A percentile compares a stretch with the other conserved stretches of the same genome.
These are phyloP conservation scores for Thuidium tamariscinum DNA, from an alignment of 225 moss, liverwort and hornwort species.

Conservation along the genomic window DNA sequence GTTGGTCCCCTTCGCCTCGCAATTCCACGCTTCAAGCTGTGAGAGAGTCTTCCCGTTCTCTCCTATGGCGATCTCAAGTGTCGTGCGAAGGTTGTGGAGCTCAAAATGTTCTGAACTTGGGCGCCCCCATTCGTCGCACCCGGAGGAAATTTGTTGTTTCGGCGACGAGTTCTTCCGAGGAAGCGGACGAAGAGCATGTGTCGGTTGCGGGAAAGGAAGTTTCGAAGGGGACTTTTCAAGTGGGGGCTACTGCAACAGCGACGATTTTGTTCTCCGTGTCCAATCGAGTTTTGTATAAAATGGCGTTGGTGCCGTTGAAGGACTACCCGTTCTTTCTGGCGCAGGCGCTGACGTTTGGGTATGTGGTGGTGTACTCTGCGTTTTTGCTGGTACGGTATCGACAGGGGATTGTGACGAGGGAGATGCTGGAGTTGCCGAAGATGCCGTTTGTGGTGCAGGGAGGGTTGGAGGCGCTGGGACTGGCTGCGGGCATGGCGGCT, in stretches of 20 bases:
- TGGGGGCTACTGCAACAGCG: background rate
- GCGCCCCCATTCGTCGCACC: background rate
- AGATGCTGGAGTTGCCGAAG: constrained; percentile 16
- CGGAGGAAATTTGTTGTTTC: background rate
- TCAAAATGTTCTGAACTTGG: background rate
- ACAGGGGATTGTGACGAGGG: background rate
- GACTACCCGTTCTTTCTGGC: constrained; percentile 8
- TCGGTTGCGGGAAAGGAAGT: background rate
- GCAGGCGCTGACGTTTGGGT: constrained; percentile 9
- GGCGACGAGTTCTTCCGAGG: background rate
- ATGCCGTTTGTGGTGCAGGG: constrained; percentile 1
- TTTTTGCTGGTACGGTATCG: background rate
- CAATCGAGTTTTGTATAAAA: constrained; percentile 9
- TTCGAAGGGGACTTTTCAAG: background rate
- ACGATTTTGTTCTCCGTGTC: constrained; percentile 5
- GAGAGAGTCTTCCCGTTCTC: background rate
- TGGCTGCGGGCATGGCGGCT: constrained; percentile 1
- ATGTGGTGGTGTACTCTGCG: background rate
- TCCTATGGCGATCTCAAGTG: background rate
- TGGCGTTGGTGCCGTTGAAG: constrained; percentile 5
- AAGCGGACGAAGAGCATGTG: background rate
- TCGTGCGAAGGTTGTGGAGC: background rate
- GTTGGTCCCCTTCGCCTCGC: background rate
- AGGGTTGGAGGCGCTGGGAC: background rate
- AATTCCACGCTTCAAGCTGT: background rate